These are phyloP conservation scores for Septoria petroselini DNA, from an alignment of 2,329 filamentous ascomycete species.

Conservation along the genomic window DNA sequence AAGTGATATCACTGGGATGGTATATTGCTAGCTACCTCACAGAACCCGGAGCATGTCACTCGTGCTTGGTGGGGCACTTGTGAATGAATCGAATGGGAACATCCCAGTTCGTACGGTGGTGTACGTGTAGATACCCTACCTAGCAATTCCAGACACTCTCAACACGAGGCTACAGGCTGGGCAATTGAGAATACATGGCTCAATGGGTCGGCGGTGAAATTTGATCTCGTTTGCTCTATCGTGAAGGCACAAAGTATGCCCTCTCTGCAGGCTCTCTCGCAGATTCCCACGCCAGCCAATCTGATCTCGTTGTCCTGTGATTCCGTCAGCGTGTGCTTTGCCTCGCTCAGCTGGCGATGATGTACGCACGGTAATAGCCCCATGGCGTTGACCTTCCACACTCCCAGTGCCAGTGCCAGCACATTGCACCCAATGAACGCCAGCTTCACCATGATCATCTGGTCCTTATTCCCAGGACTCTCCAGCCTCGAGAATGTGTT, in stretches of 20 bases:
- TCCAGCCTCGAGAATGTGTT: constrained; percentile 89
- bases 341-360: neutral
- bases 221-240: constrained; percentile 3
- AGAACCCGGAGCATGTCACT: too few relatives aligned
- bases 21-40: too few relatives aligned
- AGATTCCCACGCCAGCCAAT: constrained; percentile 95
- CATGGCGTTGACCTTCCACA: constrained; percentile 98
- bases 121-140: too few relatives aligned
- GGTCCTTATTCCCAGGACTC: constrained; percentile 68
- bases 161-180: neutral
- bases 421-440: constrained; percentile 87
- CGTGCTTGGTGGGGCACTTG: too few relatives aligned
- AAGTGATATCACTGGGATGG: too few relatives aligned
- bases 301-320: constrained; percentile 81
- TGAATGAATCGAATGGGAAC: too few relatives aligned
- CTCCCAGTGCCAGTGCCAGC: constrained; percentile 74
- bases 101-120: too few relatives aligned
- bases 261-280: constrained; percentile 66
- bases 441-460: constrained; percentile 78
- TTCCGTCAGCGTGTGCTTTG: constrained; percentile 25
- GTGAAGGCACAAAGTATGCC: constrained; percentile 44
- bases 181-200: too few relatives aligned
- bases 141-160: too few relatives aligned
- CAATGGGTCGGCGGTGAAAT: too few relatives aligned
- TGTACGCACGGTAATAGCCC: constrained; percentile 77